Evolutionary conservation across 2,329 filamentous ascomycete genomes (phyloP), one percentile per base, ranked within the genome.

Genomic region (Fusarium miscanthi): DNA sequence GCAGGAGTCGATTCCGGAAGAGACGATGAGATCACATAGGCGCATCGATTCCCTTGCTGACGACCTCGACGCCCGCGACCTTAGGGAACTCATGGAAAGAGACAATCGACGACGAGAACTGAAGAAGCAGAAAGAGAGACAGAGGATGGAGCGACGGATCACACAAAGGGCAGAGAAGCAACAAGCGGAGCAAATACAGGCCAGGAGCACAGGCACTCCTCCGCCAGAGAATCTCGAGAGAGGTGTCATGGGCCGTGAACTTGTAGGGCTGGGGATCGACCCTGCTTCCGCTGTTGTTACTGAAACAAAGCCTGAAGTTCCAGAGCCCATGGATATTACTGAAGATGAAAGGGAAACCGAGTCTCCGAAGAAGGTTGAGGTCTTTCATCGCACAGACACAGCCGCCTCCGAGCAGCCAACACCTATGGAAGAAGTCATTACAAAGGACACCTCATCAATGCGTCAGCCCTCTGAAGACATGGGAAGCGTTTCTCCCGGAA

Each of bases 41-140:
- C 82, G 89, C 77, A 82, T 93, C 79, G 82, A 93, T 82, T 83
- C 93, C 81, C 82, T 98, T 48, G 96, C 94, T 27, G 93, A 98
- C 78, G 92, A 93, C 66, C 86, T 99, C 60, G 94, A 94, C 81
- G 93, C 96, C 7, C 90, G 92, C 58, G 95, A 94, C 75, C 81
- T 99, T 42, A 89, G 95, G 65, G 93, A 97, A 79, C 86, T 98
- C 35, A 92, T 99, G 89, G 96, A 99, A 76, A 87, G 96, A 66
- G 96, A 99, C 78, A 88, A 91, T 73, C 89, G 95, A 76, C 89
- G 96, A 63, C 90, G 88, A 72, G 93, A 97, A 74, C 90, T 90
- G 79, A 95, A 93, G 82, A 89, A 87, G 59, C 85, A 88, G 63
- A 87, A 87, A 41, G 92, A 95, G 27, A 89, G 90, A 70, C 90